These are phyloP conservation scores for Xylaria sp. DNA, from an alignment of 2,329 filamentous ascomycete genomes.

Conservation along the genomic window DNA sequence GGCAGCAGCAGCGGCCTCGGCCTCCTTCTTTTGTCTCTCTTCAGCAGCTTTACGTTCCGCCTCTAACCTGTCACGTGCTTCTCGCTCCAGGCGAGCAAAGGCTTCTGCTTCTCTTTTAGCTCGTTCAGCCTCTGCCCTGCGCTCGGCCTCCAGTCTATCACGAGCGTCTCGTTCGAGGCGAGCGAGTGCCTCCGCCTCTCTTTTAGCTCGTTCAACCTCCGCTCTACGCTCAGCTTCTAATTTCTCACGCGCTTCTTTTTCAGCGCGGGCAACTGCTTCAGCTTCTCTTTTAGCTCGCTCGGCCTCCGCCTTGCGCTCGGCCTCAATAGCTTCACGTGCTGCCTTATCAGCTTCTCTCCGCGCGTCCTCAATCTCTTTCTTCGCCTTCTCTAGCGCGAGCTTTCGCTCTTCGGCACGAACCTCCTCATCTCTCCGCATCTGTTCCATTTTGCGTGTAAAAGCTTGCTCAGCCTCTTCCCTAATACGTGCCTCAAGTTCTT, in stretches of 20 bases:
- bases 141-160: conserved; percentile 47
- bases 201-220: conserved; percentile 53
- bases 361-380: conserved; percentile 60
- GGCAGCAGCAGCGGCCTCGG: conserved; percentile 59
- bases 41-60: conserved; percentile 56
- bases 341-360: conserved; percentile 59
- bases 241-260: conserved; percentile 52
- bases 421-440: conserved; percentile 53
- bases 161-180: conserved; percentile 52
- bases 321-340: conserved; percentile 56
- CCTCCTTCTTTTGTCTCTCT: conserved; percentile 56
- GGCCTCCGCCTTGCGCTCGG: conserved; percentile 55
- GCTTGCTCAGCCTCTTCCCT: conserved; percentile 60
- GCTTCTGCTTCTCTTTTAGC: conserved; percentile 43
- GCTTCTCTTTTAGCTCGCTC: conserved; percentile 47
- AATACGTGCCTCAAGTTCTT: conserved; percentile 58
- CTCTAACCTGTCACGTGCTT: conserved; percentile 52
- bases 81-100: conserved; percentile 50
- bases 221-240: conserved; percentile 49
- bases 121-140: conserved; percentile 56
- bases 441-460: conserved; percentile 56
- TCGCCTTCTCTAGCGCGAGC: conserved; percentile 58
- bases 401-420: conserved; percentile 51
- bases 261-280: conserved; percentile 49
- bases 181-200: conserved; percentile 46